Percentiles rank a stretch among this genome's conserved stretches.
These are phyloP conservation scores for Lepidopterella palustris DNA, from an alignment of 495 filamentous ascomycete genomes.

Conservation along the genomic window DNA sequence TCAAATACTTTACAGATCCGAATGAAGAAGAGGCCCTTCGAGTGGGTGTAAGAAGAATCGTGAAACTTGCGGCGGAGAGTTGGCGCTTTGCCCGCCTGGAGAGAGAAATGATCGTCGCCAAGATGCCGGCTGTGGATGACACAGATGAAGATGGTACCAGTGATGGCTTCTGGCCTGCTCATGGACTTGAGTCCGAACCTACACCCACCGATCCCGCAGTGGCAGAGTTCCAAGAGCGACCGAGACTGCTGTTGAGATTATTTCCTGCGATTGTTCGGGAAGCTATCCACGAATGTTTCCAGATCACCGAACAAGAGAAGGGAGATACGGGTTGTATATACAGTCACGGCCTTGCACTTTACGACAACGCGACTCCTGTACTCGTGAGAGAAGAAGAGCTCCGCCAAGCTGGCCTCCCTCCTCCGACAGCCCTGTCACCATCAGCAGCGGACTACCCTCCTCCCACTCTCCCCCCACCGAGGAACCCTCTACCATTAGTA, in stretches of 20 bases:
- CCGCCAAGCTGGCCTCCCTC: conserved; percentile 22
- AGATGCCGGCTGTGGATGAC: conserved; percentile 45
- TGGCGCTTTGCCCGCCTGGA: conserved; percentile 60
- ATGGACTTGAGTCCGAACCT: conserved; percentile 32
- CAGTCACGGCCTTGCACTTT: conserved; percentile 47
- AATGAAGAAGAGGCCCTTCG: conserved; percentile 48
- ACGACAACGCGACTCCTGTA: conserved; percentile 49
- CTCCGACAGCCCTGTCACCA: conserved; percentile 9
- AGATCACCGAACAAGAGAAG: conserved; percentile 38
- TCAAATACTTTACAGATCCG: conserved; percentile 54
- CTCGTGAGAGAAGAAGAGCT: conserved; percentile 19
- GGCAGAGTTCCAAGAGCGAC: conserved; percentile 18
- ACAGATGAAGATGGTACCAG: conserved; percentile 33
- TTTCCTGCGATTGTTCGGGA: conserved; percentile 53
- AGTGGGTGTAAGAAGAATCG: conserved; percentile 49
- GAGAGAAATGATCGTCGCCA: conserved; percentile 53
- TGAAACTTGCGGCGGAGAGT: conserved; percentile 58
- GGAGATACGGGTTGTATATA: conserved; percentile 44
- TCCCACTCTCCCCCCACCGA: conserved; percentile 20
- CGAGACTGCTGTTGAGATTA: conserved; percentile 43
- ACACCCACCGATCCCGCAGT: conserved; percentile 18
- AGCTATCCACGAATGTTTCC: conserved; percentile 50
- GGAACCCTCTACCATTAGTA: conserved; percentile 12
- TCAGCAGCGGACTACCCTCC: conserved; percentile 25
- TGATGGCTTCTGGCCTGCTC: conserved; percentile 41